Evolutionary conservation across 2,329 filamentous ascomycete species (phyloP).

Genomic region (Hirsutella rhossiliensis): DNA sequence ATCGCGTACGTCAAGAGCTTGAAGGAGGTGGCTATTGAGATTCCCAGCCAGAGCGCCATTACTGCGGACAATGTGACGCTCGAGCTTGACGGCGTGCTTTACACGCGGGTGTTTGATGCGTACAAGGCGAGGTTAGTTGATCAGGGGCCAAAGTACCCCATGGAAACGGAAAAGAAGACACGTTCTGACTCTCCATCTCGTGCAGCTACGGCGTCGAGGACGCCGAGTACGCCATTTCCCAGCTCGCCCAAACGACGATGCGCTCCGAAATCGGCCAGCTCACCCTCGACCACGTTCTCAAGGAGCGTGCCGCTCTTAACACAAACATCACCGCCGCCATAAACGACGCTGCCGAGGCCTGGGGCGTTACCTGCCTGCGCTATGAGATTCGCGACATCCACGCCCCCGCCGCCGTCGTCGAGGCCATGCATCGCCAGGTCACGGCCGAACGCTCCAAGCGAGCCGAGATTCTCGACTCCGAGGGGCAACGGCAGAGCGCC

Average conservation of each 20-base stretch:
- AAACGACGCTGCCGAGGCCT: constrained; percentile 93
- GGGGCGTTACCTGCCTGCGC: constrained; percentile 90
- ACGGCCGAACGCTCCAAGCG: constrained; percentile 95
- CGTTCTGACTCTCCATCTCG: background rate
- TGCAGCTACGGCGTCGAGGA: constrained; percentile 94
- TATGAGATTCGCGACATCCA: constrained; percentile 99
- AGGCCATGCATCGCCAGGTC: constrained; percentile 96
- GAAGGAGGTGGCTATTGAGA: constrained; percentile 94
- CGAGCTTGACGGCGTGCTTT: constrained; percentile 89
- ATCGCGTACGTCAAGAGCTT: constrained; percentile 97
- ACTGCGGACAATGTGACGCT: constrained; percentile 97
- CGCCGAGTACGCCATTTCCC: constrained; percentile 95
- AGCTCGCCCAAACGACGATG: constrained; percentile 98
- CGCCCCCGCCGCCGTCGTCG: constrained; percentile 82
- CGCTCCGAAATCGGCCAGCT: constrained; percentile 95
- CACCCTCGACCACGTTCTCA: constrained; percentile 91
- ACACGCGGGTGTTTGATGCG: constrained; percentile 91
- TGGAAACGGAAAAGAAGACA: background rate
- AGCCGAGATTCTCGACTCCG: constrained; percentile 92
- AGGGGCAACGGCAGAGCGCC: constrained; percentile 90
- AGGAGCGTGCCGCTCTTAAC: constrained; percentile 92
- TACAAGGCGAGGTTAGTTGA: constrained; percentile 78
- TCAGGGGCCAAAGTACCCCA: background rate
- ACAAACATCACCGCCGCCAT: constrained; percentile 98
- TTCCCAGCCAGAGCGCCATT: constrained; percentile 93